A percentile compares a stretch with the other conserved stretches of the same genome.
These are phyloP conservation scores for Neofusicoccum ribis DNA, from an alignment of 2,329 filamentous ascomycete genomes.

Conservation along the genomic window DNA sequence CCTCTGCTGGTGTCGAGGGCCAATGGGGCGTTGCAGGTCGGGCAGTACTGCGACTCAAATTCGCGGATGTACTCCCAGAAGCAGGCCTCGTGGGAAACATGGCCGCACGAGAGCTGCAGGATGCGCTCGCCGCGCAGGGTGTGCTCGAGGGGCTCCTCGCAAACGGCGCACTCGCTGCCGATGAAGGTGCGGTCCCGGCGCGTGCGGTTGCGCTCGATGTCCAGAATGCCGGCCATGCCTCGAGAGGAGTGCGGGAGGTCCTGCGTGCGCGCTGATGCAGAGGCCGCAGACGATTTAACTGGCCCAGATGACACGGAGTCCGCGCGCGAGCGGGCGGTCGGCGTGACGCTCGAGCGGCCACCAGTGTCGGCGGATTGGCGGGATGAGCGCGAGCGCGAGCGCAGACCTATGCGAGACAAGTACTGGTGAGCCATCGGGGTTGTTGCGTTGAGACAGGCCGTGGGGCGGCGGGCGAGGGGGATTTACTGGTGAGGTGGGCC, in stretches of 20 bases:
- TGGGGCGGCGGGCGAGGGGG: conserved; percentile 9
- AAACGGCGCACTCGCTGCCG: conserved; percentile 90
- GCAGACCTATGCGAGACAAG: conserved; percentile 19
- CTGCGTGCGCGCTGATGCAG: conserved; percentile 12
- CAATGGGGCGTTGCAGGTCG: conserved; percentile 87
- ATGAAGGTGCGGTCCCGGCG: conserved; percentile 93
- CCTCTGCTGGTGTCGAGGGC: conserved; percentile 90
- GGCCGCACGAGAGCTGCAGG: conserved; percentile 92
- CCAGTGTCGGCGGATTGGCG: conserved; percentile 10
- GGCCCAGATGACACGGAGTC: conserved; percentile 18
- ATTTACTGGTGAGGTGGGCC: conserved; percentile 6
- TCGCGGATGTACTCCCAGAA: conserved; percentile 99
- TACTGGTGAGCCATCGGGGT: conserved; percentile 20
- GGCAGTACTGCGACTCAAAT: conserved; percentile 90
- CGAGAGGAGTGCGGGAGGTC: conserved; percentile 27
- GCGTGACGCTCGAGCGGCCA: conserved; percentile 11
- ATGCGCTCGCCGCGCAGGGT: conserved; percentile 92
- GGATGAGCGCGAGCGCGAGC: conserved; percentile 18
- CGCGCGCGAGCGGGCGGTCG: conserved; percentile 14
- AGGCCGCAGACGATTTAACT: conserved; percentile 14
- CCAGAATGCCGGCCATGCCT: conserved; percentile 66
- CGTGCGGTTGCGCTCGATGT: conserved; percentile 73
- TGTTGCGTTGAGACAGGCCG: conserved; percentile 10
- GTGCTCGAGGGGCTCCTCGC: conserved; percentile 94
- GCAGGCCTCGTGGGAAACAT: conserved; percentile 96